phyloP scores from a whole-genome alignment of 257 asterid genomes.

The Capsicum chinense region DNA sequence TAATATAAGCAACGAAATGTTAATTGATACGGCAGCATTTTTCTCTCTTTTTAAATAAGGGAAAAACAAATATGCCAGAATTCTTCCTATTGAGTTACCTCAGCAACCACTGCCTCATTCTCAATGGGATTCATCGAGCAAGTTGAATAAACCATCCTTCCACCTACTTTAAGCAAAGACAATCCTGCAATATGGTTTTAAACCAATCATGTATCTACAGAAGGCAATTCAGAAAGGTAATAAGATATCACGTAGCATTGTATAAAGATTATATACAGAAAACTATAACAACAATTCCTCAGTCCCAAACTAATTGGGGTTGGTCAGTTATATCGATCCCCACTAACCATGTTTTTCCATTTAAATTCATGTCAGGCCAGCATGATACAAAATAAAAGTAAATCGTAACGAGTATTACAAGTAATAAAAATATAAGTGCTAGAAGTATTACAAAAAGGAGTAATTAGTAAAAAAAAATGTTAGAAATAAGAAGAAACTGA shows the following conservation, averaged over 20 bases:
- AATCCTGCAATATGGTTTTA: slow-evolving; percentile 57
- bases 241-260: neutral
- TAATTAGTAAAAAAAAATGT: neutral
- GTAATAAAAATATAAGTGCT: neutral
- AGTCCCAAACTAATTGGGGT: neutral
- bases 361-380: neutral
- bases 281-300: neutral
- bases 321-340: neutral
- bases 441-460: neutral
- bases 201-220: neutral
- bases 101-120: slow-evolving; percentile 80
- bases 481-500: neutral
- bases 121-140: slow-evolving; percentile 86
- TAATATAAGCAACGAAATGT: neutral
- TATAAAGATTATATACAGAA: neutral
- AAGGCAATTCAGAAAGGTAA: neutral
- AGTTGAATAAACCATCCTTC: slow-evolving; percentile 78
- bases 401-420: neutral
- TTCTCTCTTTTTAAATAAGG: neutral
- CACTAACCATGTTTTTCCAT: neutral
- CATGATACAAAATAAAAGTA: neutral
- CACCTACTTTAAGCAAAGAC: slow-evolving; percentile 86
- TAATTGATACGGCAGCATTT: neutral
- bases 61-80: neutral
- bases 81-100: slow-evolving; percentile 51